Percentiles rank a stretch among this genome's conserved stretches.
Conservation (phyloP, 805 yeast genomes). For the Starmerella ratchasimensis region DNA sequence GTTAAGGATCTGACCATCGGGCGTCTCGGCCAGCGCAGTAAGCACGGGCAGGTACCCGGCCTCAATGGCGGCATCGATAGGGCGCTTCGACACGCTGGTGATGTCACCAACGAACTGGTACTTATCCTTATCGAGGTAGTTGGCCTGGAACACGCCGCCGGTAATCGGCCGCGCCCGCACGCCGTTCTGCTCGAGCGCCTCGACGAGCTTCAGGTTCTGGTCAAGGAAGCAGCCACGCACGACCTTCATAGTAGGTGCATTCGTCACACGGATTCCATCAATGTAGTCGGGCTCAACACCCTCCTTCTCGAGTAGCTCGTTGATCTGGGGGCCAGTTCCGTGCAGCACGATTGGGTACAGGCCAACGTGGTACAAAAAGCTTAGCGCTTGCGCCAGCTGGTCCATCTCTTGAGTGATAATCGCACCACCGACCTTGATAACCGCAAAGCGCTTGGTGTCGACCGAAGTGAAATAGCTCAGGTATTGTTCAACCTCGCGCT, state of each 20-base stretch:
- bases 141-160: conserved; percentile 92
- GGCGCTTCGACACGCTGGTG: conserved; percentile 69
- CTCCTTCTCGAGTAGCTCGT: conserved; percentile 79
- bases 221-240: conserved; percentile 91
- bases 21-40: conserved; percentile 92
- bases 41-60: conserved; percentile 95
- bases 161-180: conserved; percentile 98
- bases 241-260: conserved; percentile 85
- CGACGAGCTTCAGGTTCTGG: conserved; percentile 86
- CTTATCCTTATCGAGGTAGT: conserved; percentile 76
- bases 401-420: conserved; percentile 89
- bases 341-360: conserved; percentile 91
- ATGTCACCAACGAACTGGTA: conserved; percentile 89
- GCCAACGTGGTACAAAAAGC: conserved; percentile 94
- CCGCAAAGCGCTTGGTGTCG: conserved; percentile 83
- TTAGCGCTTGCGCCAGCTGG: conserved; percentile 87
- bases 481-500: conserved; percentile 96
- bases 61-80: conserved; percentile 84
- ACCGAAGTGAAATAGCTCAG: conserved; percentile 93
- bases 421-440: conserved; percentile 98
- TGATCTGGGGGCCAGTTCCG: conserved; percentile 98
- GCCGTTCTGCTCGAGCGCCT: conserved; percentile 91
- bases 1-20: conserved; percentile 90
- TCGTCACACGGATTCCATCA: conserved; percentile 94
- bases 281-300: conserved; percentile 92